Percentiles rank a stretch among this genome's conserved stretches.
Conservation (phyloP, 148 eudicot species). For the Dysphania ambrosioides region DNA sequence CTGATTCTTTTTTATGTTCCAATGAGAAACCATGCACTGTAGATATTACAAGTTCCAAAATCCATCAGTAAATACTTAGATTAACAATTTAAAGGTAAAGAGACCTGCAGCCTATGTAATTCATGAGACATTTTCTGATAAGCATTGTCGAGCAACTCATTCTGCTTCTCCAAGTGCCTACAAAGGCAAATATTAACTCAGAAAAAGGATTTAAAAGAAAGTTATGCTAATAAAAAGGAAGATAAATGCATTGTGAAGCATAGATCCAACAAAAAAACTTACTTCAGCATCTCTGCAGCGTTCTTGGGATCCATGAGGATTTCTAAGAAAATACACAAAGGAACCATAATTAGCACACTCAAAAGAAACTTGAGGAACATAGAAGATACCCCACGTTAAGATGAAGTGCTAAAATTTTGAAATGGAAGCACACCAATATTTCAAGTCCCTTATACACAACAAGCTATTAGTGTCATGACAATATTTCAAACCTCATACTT, state of each 20-base stretch:
- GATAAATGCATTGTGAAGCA: too few species aligned
- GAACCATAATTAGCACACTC: not conserved
- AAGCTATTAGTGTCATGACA: too few species aligned
- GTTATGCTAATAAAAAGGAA: too few species aligned
- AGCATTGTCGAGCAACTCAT: conserved; percentile 42
- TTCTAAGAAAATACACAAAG: not conserved
- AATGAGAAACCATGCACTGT: not conserved
- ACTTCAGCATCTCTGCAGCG: conserved; percentile 32
- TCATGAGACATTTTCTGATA: conserved; percentile 52
- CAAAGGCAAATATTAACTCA: not conserved
- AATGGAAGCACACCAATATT: not conserved
- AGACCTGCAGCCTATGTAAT: conserved; percentile 52
- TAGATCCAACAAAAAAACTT: not conserved
- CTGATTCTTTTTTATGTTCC: too few species aligned
- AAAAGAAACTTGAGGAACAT: not conserved
- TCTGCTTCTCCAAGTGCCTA: conserved; percentile 64
- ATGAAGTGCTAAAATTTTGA: not conserved
- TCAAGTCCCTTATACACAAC: too few species aligned
- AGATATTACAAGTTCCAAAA: not conserved
- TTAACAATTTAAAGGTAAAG: not conserved
- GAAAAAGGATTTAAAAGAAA: not conserved
- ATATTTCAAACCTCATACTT: too few species aligned
- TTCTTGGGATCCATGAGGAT: conserved; percentile 35
- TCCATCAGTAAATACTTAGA: not conserved
- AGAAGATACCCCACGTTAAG: not conserved